Conservation (phyloP, 768 basidiomycete species). For the Sistotremastrum niveocremeum region DNA sequence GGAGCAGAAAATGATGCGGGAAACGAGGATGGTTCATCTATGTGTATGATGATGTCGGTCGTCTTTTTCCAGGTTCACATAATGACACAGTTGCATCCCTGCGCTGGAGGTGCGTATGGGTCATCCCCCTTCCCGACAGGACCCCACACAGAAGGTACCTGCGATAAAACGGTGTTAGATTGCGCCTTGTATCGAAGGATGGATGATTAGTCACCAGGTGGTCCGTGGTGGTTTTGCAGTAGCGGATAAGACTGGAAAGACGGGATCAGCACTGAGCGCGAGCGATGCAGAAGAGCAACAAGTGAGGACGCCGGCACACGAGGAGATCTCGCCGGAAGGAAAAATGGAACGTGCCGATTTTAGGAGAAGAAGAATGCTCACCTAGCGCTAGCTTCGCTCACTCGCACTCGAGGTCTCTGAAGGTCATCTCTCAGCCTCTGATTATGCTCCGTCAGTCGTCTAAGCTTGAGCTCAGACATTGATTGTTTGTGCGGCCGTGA, state of each 20-base stretch:
- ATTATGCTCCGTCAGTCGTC: conserved; percentile 88
- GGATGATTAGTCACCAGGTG: conserved; percentile 48
- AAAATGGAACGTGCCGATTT: no score
- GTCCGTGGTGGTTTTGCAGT: conserved; percentile 89
- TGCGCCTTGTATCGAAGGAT: conserved; percentile 1
- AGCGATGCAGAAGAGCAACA: no score
- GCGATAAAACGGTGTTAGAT: conserved; percentile 6
- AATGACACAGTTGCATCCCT: conserved; percentile 52
- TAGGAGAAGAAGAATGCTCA: conserved; percentile 22
- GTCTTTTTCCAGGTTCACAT: conserved; percentile 27
- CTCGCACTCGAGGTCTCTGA: conserved; percentile 73
- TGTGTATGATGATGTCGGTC: conserved; percentile 1
- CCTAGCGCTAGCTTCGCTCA: conserved; percentile 87
- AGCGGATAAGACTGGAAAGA: conserved; percentile 65
- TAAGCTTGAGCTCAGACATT: conserved; percentile 95
- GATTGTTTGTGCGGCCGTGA: conserved; percentile 79
- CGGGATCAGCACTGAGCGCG: background rate
- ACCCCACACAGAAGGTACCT: conserved; percentile 97
- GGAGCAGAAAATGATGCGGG: no score
- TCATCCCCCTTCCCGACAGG: conserved; percentile 85
- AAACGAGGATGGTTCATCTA: no score
- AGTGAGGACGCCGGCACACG: no score
- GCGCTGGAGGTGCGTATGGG: conserved; percentile 68
- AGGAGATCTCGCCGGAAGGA: no score
- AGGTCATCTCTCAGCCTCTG: conserved; percentile 83